Conservation (phyloP, 305 asterid species). For the Ajuga reptans region DNA sequence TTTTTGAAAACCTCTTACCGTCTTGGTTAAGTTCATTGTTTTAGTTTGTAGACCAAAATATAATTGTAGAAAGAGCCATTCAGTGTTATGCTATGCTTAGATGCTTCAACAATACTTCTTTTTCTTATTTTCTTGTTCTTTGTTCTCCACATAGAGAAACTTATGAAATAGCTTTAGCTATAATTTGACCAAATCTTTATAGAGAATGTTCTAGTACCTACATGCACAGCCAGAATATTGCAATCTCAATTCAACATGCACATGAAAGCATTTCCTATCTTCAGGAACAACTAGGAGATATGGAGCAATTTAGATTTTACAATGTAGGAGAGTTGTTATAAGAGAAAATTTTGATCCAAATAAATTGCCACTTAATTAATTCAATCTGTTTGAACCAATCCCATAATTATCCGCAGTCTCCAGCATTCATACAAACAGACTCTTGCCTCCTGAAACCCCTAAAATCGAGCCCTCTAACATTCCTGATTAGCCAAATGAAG, state of each 20-base stretch:
- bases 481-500: not conserved
- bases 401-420: not conserved
- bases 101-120: not conserved
- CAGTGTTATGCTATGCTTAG: not conserved
- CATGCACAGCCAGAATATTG: not conserved
- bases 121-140: not conserved
- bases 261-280: not conserved
- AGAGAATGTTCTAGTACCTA: not conserved
- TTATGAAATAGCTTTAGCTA: not conserved
- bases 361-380: not conserved
- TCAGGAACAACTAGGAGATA: not conserved
- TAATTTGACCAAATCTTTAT: slow-evolving; percentile 9
- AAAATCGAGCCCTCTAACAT: not conserved
- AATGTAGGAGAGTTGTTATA: not conserved
- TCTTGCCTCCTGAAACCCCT: not conserved
- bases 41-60: not conserved
- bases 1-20: slow-evolving; percentile 5
- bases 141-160: not conserved
- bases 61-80: not conserved
- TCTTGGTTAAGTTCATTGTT: slow-evolving; percentile 19
- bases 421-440: not conserved
- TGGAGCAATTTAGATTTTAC: not conserved
- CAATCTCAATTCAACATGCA: not conserved
- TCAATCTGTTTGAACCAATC: not conserved
- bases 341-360: slow-evolving; percentile 6